phyloP scores from a whole-genome alignment of 352 stramenopile species.

The Phytophthora citricola region DNA sequence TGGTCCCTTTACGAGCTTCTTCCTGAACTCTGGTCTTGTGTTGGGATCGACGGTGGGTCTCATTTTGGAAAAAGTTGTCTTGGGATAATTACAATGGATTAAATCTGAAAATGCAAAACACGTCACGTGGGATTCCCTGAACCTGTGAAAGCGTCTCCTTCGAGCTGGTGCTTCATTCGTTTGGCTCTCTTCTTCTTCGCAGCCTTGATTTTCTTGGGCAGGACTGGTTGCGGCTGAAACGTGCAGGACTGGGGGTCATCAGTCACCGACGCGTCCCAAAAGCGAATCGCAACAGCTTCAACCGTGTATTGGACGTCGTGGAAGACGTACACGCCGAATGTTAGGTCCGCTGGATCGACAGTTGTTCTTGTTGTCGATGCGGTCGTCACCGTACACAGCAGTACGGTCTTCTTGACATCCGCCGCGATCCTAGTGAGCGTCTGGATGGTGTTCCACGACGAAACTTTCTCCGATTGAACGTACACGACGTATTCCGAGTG shows the following conservation, averaged over 20 bases:
- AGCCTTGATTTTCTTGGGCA: conserved; percentile 41
- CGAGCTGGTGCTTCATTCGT: conserved; percentile 20
- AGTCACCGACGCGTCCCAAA: conserved; percentile 53
- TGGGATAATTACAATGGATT: conserved; percentile 37
- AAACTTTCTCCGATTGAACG: conserved; percentile 28
- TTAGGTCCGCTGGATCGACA: conserved; percentile 15
- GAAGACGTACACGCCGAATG: conserved; percentile 42
- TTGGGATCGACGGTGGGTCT: conserved; percentile 73
- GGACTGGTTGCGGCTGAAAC: conserved; percentile 49
- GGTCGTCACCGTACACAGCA: conserved; percentile 57
- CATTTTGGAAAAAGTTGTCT: conserved; percentile 64
- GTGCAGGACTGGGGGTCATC: conserved; percentile 30
- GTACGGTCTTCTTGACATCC: conserved; percentile 83
- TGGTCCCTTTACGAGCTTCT: conserved; percentile 86
- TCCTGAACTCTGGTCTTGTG: conserved; percentile 87
- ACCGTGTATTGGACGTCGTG: conserved; percentile 43
- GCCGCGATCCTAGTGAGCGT: conserved; percentile 73
- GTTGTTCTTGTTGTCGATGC: not conserved
- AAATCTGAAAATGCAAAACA: conserved; percentile 19
- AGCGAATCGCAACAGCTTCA: conserved; percentile 58
- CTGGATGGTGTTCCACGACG: conserved; percentile 65
- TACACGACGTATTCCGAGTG: conserved; percentile 86
- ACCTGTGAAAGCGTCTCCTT: conserved; percentile 1
- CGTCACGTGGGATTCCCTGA: conserved; percentile 14
- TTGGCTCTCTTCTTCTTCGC: conserved; percentile 35